These are phyloP conservation scores for Nicotiana tabacum DNA, from an alignment of 257 asterid genomes.

Conservation along the genomic window DNA sequence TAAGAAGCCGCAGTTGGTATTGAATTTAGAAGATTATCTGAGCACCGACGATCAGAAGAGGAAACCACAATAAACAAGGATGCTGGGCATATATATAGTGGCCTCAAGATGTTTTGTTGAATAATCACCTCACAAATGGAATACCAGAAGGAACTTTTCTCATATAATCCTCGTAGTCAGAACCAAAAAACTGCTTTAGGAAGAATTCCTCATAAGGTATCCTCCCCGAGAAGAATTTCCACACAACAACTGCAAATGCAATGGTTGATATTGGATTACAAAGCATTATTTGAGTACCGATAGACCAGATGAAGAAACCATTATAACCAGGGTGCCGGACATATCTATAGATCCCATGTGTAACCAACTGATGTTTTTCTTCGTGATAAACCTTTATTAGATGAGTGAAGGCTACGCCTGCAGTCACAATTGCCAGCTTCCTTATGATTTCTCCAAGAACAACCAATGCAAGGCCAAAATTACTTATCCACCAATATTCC, in stretches of 20 bases:
- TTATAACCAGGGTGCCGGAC: constrained; percentile 81
- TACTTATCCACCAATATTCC: constrained; percentile 65
- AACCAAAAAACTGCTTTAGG: constrained; percentile 75
- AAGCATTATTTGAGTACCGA: constrained; percentile 55
- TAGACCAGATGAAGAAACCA: constrained; percentile 40
- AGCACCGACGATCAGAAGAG: neutral
- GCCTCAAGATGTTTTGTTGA: neutral
- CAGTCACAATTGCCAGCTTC: constrained; percentile 77
- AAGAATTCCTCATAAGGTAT: constrained; percentile 84
- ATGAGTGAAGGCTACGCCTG: constrained; percentile 84
- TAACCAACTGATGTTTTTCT: constrained; percentile 69
- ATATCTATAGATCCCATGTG: constrained; percentile 54
- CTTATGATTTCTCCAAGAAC: constrained; percentile 72
- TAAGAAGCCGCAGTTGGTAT: neutral
- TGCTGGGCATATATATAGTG: neutral
- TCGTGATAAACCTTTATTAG: constrained; percentile 59
- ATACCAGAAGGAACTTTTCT: constrained; percentile 57
- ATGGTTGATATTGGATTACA: constrained; percentile 68
- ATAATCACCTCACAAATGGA: constrained; percentile 59
- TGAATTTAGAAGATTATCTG: neutral
- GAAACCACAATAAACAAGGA: neutral
- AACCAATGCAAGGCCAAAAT: constrained; percentile 63
- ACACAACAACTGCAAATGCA: constrained; percentile 60
- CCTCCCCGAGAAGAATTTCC: constrained; percentile 64
- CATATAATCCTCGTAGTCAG: constrained; percentile 61